These are phyloP conservation scores for Aspergillus quadrilineatus DNA, from an alignment of 2,329 filamentous ascomycete genomes.

Conservation along the genomic window DNA sequence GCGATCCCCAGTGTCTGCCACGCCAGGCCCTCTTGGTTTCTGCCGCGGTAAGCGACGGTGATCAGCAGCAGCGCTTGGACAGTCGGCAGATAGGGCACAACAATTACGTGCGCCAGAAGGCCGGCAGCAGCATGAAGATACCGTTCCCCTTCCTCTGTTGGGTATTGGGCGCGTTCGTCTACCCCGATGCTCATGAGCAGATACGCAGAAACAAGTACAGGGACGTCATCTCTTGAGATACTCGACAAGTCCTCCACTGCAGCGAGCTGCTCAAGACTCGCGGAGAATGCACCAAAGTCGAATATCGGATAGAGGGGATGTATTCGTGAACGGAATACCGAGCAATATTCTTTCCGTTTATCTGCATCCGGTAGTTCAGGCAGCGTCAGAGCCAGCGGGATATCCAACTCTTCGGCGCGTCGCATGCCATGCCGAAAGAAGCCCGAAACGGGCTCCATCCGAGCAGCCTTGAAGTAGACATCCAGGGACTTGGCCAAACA, in stretches of 20 bases:
- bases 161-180: constrained; percentile 11
- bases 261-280: constrained; percentile 2
- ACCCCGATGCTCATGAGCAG: constrained; percentile 14
- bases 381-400: constrained; percentile 9
- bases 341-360: not conserved
- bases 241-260: not conserved
- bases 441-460: constrained; percentile 13
- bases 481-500: constrained; percentile 19
- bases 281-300: not conserved
- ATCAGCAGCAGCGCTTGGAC: constrained; percentile 16
- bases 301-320: constrained; percentile 14
- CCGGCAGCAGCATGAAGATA: constrained; percentile 16
- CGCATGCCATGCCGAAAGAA: constrained; percentile 18
- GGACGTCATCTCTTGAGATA: constrained; percentile 3
- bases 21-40: constrained; percentile 16
- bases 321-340: constrained; percentile 9
- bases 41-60: constrained; percentile 13
- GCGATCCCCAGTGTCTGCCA: constrained; percentile 19
- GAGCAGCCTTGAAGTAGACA: constrained; percentile 17
- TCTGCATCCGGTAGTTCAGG: constrained; percentile 9
- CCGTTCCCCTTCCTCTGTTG: constrained; percentile 13
- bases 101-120: constrained; percentile 13
- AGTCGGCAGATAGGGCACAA: constrained; percentile 15
- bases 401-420: constrained; percentile 16
- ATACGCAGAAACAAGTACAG: not conserved